Conservation (phyloP, 2,329 filamentous ascomycete genomes). For the Xylariales sp. region DNA sequence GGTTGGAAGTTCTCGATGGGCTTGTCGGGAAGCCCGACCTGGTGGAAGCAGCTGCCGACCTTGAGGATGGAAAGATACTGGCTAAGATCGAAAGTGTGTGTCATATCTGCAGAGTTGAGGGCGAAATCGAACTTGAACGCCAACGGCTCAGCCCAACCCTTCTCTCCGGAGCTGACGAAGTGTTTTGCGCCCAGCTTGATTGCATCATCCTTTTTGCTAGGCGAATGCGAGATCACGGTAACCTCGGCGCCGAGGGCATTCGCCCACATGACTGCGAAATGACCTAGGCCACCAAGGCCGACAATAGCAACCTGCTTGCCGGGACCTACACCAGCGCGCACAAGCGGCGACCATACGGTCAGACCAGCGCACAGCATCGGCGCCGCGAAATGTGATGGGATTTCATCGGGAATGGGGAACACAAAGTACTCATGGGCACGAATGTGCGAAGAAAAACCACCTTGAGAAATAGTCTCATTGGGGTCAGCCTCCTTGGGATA, state of each 20-base stretch:
- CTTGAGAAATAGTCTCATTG: conserved; percentile 59
- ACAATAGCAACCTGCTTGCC: conserved; percentile 69
- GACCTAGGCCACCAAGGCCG: conserved; percentile 69
- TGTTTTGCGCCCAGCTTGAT: conserved; percentile 58
- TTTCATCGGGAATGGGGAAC: conserved; percentile 51
- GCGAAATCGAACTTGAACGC: conserved; percentile 46
- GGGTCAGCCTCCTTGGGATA: conserved; percentile 51
- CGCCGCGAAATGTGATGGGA: conserved; percentile 46
- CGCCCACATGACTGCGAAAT: conserved; percentile 68
- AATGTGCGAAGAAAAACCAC: conserved; percentile 53
- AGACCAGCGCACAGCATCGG: conserved; percentile 77
- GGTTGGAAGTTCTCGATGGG: conserved; percentile 38
- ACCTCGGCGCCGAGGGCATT: conserved; percentile 65
- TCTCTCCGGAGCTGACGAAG: conserved; percentile 40
- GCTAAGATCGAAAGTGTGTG: conserved; percentile 49
- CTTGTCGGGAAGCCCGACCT: conserved; percentile 52
- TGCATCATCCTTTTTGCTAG: conserved; percentile 54
- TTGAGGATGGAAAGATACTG: conserved; percentile 47
- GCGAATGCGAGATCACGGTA: conserved; percentile 59
- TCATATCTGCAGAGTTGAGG: conserved; percentile 45
- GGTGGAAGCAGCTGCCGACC: conserved; percentile 52
- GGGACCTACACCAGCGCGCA: conserved; percentile 61
- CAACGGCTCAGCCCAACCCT: conserved; percentile 55
- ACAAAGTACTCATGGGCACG: conserved; percentile 53
- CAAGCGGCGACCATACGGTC: conserved; percentile 66